phyloP scores from a whole-genome alignment of 805 yeast species.

The Millerago galiae region DNA sequence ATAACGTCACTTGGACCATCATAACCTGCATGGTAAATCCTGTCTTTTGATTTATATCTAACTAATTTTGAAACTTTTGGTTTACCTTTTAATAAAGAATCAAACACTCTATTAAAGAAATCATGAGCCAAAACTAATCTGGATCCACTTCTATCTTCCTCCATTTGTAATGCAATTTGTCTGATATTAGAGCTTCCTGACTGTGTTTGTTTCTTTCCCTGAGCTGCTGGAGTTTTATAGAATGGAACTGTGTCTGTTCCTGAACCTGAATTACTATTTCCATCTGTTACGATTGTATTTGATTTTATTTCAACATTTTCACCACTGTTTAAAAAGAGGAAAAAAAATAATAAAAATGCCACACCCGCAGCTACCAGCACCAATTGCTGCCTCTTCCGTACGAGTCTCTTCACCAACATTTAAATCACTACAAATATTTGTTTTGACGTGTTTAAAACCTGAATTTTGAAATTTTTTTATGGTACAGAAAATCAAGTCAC shows the following conservation, averaged over 20 bases:
- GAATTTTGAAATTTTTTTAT: no score
- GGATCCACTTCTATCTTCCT: conserved; percentile 28
- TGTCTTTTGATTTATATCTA: conserved; percentile 36
- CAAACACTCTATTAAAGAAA: conserved; percentile 38
- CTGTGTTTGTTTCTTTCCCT: neutral
- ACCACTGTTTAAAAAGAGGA: neutral
- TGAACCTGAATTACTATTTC: neutral
- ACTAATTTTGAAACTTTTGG: conserved; percentile 40
- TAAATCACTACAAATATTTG: no score
- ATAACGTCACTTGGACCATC: conserved; percentile 33
- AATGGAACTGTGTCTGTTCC: conserved; percentile 21
- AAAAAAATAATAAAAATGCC: no score
- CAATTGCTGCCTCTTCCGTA: neutral
- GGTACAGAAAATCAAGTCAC: no score
- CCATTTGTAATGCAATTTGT: conserved; percentile 19
- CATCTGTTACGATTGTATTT: neutral
- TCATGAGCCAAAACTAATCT: conserved; percentile 32
- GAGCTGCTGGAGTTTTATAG: conserved; percentile 18
- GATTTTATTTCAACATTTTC: neutral
- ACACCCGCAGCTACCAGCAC: neutral
- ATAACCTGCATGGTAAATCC: conserved; percentile 52
- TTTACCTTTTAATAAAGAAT: conserved; percentile 32
- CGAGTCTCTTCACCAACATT: neutral
- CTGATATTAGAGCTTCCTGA: conserved; percentile 7
- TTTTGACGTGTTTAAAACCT: no score